Evolutionary conservation across 2,329 filamentous ascomycete species (phyloP), one percentile per base, ranked within the genome.

Genomic region (Monosporascus sp.): DNA sequence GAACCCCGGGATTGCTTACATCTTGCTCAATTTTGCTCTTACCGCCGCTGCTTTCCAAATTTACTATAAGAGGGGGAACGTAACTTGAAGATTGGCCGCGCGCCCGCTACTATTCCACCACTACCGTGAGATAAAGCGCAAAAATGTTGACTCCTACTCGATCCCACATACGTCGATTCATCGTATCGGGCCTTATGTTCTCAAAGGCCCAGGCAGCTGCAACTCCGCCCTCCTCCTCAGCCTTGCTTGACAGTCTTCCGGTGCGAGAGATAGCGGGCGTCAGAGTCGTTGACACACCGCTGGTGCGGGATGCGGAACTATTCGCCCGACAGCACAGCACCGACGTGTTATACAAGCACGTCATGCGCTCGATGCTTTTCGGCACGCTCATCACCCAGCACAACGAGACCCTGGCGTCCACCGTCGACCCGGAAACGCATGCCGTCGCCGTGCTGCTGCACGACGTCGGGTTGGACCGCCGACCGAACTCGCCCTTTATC

Each of bases 351-450:
- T 60, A 50, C 43, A 55, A 55, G 9, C 58, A 60, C 40, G 35
- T 60, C 15, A 35, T 52, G 26, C 43, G 51, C 8, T 22, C 18
- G 15, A 22, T 46, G 51, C 51, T 52, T 8, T 49, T 49, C 43
- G 56, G 58, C 1, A 45, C 40, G 15, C 49, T 58, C 35, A 49
- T 57, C 17, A 38, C 55, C 15, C 11, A 44, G 5, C 56, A 55
- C 52, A 57, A 60, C 37, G 18, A 46, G 1, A 57, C 54, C 9
- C 54, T 60, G 18, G 50, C 37, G 4, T 14, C 37, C 68, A 51
- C 72, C 68, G 59, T 77, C 69, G 45, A 78, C 55, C 69, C 72
- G 72, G 24, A 78, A 61, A 49, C 73, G 68, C 68, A 73, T 43
- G 70, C 69, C 7, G 57, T 77, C 3, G 65, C 68, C 2, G 63